Conservation (phyloP, 495 filamentous ascomycete genomes). For the Immersiella caudata region DNA sequence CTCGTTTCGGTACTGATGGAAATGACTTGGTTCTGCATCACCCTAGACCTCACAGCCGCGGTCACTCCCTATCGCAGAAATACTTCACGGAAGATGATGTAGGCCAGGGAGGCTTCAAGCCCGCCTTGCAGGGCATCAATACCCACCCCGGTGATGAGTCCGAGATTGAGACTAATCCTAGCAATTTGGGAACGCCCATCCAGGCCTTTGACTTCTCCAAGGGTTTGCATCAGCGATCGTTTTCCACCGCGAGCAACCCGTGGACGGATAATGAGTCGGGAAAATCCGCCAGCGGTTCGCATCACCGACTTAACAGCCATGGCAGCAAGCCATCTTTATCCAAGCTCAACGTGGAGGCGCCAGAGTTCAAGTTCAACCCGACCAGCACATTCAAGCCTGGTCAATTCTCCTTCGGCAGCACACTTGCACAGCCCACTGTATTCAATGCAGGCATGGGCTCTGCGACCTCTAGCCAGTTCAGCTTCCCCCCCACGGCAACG, state of each 20-base stretch:
- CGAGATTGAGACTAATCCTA: constrained; percentile 77
- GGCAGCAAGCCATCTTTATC: constrained; percentile 69
- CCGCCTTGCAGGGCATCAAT: constrained; percentile 33
- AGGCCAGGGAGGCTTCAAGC: constrained; percentile 40
- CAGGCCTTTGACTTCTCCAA: constrained; percentile 46
- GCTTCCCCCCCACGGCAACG: constrained; percentile 38
- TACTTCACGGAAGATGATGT: constrained; percentile 51
- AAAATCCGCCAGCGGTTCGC: constrained; percentile 32
- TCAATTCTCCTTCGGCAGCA: constrained; percentile 58
- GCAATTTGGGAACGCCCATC: constrained; percentile 66
- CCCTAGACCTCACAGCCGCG: constrained; percentile 63
- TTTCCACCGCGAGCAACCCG: constrained; percentile 54
- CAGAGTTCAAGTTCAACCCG: constrained; percentile 84
- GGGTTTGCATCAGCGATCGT: constrained; percentile 40
- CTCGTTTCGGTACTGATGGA: constrained; percentile 47
- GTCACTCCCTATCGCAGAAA: constrained; percentile 59
- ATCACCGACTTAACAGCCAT: constrained; percentile 49
- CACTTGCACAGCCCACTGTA: constrained; percentile 45
- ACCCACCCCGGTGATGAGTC: constrained; percentile 56
- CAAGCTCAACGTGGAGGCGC: constrained; percentile 82
- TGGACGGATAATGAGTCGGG: constrained; percentile 52
- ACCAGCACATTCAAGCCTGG: constrained; percentile 61
- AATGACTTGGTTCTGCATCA: constrained; percentile 59
- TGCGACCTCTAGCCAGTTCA: constrained; percentile 43
- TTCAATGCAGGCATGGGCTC: constrained; percentile 43